Evolutionary conservation across 2,329 filamentous ascomycete genomes (phyloP), one percentile per base, ranked within the genome.

Genomic region (Botrytis elliptica): DNA sequence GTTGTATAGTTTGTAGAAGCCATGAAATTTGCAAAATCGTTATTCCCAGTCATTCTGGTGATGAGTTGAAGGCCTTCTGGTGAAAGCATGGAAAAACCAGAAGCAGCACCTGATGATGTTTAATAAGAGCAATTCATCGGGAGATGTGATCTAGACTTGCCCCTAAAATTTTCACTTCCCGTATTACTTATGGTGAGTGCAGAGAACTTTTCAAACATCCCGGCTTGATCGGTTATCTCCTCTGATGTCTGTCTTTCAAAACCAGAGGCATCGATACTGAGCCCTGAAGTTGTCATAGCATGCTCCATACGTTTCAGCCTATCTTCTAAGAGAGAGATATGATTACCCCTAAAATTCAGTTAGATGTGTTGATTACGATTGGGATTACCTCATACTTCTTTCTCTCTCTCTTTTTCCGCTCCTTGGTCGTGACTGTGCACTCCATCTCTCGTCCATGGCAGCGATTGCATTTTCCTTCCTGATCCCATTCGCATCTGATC

Each of bases 231-330:
- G 73, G 75, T 74, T 66, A 77, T 76, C 59, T 75, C 75, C 52
- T 75, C 73, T 42, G 67, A 73, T n/a, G 70, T 72, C 49, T 68
- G 73, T 69, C 71, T 72, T 25, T 76, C 73, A 52, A 70, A 44
- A 52, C 64, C 57, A 20, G 62, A 59, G 29, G 65, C 33, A 63
- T 69, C 59, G 1, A 62, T 49, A 46, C 74, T 68, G 59, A 75
- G 57, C 52, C 75, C 73, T 6, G 77, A 76, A 40, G 71, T 74
- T 40, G 72, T 73, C 64, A 78, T 76, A 49, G 72, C 74, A 49
- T 76, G 76, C 70, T 79, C 77, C 76, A 79, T 76, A 33, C 77
- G 75, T 64, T 76, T 78, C 63, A 79, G 74, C 49, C 77, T 77
- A 60, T 77, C 67, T 71, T 78, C 77, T 71, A 79, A 75, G 63